A percentile compares a stretch with the other conserved stretches of the same genome.
Evolutionary conservation across 306 rosid species (phyloP).

Genomic region (Casuarina cunninghamiana): DNA sequence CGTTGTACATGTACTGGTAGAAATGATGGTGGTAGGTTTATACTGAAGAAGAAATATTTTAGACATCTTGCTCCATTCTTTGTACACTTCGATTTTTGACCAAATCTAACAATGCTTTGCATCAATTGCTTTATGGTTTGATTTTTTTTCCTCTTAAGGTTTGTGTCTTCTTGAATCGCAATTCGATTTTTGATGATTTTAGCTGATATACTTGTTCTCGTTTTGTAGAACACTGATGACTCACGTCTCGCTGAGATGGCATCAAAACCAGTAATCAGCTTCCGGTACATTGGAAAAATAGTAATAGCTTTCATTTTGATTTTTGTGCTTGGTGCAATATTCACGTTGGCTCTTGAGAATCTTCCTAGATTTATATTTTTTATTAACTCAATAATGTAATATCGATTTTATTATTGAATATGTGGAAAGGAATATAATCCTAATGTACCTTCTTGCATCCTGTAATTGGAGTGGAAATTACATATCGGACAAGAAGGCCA

Average conservation of each 20-base stretch:
- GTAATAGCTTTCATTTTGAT: slow-evolving; percentile 54
- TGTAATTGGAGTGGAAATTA: neutral
- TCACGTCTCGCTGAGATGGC: slow-evolving; percentile 22
- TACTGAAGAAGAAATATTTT: neutral
- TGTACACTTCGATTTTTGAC: neutral
- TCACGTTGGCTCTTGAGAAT: slow-evolving; percentile 68
- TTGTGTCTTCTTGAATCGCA: neutral
- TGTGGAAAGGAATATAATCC: neutral
- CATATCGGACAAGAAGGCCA: neutral
- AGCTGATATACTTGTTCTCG: slow-evolving; percentile 18
- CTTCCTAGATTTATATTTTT: slow-evolving; percentile 55
- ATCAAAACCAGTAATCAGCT: slow-evolving; percentile 38
- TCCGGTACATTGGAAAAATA: slow-evolving; percentile 52
- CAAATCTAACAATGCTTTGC: neutral
- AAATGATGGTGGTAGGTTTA: neutral
- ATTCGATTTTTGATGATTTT: neutral
- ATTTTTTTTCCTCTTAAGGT: neutral
- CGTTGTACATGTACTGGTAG: neutral
- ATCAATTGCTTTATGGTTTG: neutral
- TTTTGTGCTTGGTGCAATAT: slow-evolving; percentile 61
- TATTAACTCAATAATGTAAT: slow-evolving; percentile 34
- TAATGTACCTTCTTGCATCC: neutral
- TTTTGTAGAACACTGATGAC: slow-evolving; percentile 41
- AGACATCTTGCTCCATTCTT: neutral
- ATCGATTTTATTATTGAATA: slow-evolving; percentile 16